Conservation (phyloP, 2,329 filamentous ascomycete genomes). For the Aureobasidium musti region DNA sequence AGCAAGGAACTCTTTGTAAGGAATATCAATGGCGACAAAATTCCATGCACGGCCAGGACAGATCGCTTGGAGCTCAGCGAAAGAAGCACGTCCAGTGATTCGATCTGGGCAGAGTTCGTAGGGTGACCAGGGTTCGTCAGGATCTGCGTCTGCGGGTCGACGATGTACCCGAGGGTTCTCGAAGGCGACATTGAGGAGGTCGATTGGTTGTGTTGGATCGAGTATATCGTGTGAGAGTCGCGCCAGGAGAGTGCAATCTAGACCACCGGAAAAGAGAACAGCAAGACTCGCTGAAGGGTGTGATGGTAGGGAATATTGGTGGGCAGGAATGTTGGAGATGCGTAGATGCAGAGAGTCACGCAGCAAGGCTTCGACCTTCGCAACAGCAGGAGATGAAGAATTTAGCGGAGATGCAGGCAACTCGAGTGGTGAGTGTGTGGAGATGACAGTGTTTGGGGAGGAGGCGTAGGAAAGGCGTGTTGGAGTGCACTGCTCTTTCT, state of each 20-base stretch:
- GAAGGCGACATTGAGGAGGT: constrained; percentile 94
- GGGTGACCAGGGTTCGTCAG: constrained; percentile 40
- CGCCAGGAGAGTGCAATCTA: constrained; percentile 89
- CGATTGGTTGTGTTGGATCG: constrained; percentile 67
- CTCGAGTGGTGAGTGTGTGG: not conserved
- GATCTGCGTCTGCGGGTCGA: constrained; percentile 36
- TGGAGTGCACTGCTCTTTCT: constrained; percentile 6
- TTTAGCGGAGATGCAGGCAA: not conserved
- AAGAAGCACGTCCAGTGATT: constrained; percentile 77
- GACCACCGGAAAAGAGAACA: constrained; percentile 87
- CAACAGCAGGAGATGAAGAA: constrained; percentile 14
- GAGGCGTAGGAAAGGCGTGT: not conserved
- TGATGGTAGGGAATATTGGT: not conserved
- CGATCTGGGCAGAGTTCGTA: constrained; percentile 91
- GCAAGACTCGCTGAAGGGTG: constrained; percentile 59
- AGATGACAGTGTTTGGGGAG: constrained; percentile 8
- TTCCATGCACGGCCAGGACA: constrained; percentile 76
- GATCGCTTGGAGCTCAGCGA: constrained; percentile 67
- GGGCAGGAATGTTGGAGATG: constrained; percentile 64
- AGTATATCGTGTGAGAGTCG: constrained; percentile 76
- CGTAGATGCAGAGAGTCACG: constrained; percentile 36
- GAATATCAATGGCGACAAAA: constrained; percentile 84
- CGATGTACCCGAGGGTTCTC: constrained; percentile 76
- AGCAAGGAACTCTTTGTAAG: constrained; percentile 70
- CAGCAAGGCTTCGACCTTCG: constrained; percentile 32